phyloP scores from a whole-genome alignment of 2,329 filamentous ascomycete species.

The Chrysoporthe cubensis region DNA sequence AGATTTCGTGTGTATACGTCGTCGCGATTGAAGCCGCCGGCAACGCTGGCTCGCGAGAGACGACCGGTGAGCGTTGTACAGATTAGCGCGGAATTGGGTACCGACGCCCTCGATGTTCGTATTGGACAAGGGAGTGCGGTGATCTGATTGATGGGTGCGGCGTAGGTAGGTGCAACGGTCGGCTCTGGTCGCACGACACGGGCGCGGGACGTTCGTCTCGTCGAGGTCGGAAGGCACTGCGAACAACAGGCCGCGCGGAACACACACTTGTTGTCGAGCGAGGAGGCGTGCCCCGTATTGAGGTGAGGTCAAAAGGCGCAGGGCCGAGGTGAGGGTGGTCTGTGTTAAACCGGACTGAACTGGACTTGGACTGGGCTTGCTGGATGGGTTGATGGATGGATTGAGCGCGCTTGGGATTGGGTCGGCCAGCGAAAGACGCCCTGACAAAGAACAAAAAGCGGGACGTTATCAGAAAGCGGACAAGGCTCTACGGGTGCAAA shows the following conservation, averaged over 20 bases:
- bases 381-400: conserved; percentile 4
- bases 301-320: conserved; percentile 14
- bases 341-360: conserved; percentile 15
- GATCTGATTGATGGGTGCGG: neutral
- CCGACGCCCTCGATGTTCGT: conserved; percentile 11
- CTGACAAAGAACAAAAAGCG: conserved; percentile 30
- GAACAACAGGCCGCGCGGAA: conserved; percentile 1
- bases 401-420: conserved; percentile 15
- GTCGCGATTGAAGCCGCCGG: conserved; percentile 12
- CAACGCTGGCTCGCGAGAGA: conserved; percentile 13
- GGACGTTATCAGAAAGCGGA: conserved; percentile 30
- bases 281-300: neutral
- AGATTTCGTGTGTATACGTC: neutral
- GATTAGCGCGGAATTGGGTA: conserved; percentile 6
- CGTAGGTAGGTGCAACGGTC: conserved; percentile 9
- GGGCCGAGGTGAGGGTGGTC: conserved; percentile 20
- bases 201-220: conserved; percentile 6
- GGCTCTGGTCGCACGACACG: conserved; percentile 16
- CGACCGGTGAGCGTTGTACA: conserved; percentile 13
- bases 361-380: conserved; percentile 4
- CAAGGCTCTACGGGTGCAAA: conserved; percentile 24
- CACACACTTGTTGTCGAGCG: neutral
- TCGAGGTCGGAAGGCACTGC: neutral
- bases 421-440: conserved; percentile 28
- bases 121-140: conserved; percentile 14